phyloP scores from a whole-genome alignment of 257 asterid genomes.

The Nicotiana knightiana region DNA sequence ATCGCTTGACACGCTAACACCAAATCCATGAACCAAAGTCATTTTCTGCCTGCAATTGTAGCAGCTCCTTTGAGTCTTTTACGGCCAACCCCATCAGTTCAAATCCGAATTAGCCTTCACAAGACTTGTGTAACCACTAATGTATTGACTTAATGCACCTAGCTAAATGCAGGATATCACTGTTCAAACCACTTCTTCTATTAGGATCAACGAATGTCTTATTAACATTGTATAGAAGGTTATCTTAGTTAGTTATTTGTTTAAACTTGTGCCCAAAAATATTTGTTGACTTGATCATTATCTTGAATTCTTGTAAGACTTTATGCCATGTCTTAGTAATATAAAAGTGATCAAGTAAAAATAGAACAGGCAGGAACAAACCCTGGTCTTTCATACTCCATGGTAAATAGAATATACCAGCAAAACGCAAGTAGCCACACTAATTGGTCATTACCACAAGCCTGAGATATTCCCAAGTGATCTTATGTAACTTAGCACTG shows the following conservation, averaged over 20 bases:
- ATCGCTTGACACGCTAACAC: background rate
- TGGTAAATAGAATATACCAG: background rate
- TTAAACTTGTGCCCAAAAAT: background rate
- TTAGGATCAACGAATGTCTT: background rate
- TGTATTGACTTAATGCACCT: background rate
- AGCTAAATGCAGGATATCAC: background rate
- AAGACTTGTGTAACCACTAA: background rate
- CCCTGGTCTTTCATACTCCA: background rate
- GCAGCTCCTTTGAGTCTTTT: background rate
- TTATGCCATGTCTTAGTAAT: background rate
- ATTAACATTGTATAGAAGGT: background rate
- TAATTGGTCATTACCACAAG: background rate
- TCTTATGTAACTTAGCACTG: background rate
- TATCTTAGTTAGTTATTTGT: background rate
- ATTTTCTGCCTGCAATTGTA: background rate
- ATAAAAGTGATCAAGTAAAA: background rate
- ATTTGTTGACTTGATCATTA: background rate
- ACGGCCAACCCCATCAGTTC: background rate
- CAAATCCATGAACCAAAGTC: background rate
- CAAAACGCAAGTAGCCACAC: background rate
- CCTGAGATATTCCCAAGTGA: background rate
- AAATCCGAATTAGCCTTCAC: background rate
- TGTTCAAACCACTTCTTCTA: background rate
- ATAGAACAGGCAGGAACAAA: background rate
- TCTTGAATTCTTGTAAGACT: background rate